Conservation (phyloP, 2,329 filamentous ascomycete genomes). For the Cordyceps fumosorosea region DNA sequence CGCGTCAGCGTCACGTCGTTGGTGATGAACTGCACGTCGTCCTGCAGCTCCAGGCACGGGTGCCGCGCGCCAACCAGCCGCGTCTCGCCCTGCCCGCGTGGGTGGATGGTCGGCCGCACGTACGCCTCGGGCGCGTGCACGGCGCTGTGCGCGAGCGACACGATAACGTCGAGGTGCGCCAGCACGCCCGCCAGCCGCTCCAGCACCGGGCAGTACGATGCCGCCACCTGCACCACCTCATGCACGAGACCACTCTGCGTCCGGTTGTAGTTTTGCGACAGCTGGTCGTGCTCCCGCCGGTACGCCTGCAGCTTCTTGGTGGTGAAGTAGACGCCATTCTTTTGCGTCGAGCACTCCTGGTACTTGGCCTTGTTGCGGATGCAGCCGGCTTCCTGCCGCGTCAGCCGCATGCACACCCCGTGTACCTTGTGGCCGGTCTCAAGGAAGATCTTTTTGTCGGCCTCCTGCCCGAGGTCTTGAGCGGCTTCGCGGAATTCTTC, state of each 20-base stretch:
- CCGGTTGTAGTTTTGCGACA: slow-evolving; percentile 89
- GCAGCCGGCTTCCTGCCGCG: slow-evolving; percentile 81
- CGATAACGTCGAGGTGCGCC: slow-evolving; percentile 90
- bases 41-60: slow-evolving; percentile 97
- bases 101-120: slow-evolving; percentile 82
- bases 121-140: slow-evolving; percentile 91
- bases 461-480: slow-evolving; percentile 78
- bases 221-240: slow-evolving; percentile 88
- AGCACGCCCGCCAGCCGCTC: slow-evolving; percentile 84
- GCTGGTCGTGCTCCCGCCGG: slow-evolving; percentile 86
- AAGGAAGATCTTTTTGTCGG: slow-evolving; percentile 97
- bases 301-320: slow-evolving; percentile 73
- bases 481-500: slow-evolving; percentile 71
- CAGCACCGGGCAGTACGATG: slow-evolving; percentile 89
- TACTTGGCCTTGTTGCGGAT: slow-evolving; percentile 89
- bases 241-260: slow-evolving; percentile 86
- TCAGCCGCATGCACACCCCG: slow-evolving; percentile 93
- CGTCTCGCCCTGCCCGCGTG: slow-evolving; percentile 80
- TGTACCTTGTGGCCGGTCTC: slow-evolving; percentile 87
- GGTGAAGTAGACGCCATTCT: slow-evolving; percentile 98
- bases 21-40: slow-evolving; percentile 97
- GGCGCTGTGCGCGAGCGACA: slow-evolving; percentile 87
- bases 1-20: slow-evolving; percentile 84
- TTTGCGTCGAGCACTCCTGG: slow-evolving; percentile 94
- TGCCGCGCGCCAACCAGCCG: slow-evolving; percentile 89